A percentile compares a stretch with the other conserved stretches of the same genome.
phyloP scores from a whole-genome alignment of 805 yeast genomes.

The Jamesozyma hellenica region DNA sequence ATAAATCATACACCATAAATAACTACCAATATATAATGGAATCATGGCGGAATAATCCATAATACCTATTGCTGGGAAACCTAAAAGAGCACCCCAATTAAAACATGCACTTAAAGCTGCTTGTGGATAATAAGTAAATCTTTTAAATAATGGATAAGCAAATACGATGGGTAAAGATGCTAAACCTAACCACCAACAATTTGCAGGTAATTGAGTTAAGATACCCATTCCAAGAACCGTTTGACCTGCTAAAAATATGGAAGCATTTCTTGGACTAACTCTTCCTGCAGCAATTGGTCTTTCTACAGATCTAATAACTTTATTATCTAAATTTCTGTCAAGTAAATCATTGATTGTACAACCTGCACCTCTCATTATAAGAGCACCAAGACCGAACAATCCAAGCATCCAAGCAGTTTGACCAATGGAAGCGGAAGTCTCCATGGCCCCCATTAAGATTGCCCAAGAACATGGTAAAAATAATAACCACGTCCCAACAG shows the following conservation, averaged over 20 bases:
- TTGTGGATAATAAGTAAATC: constrained; percentile 95
- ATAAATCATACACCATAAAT: constrained; percentile 89
- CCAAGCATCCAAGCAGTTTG: constrained; percentile 53
- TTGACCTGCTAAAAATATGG: constrained; percentile 61
- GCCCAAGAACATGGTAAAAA: constrained; percentile 89
- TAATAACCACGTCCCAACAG: constrained; percentile 86
- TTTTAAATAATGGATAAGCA: constrained; percentile 84
- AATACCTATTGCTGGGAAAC: constrained; percentile 93
- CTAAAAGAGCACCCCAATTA: constrained; percentile 89
- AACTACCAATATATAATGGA: constrained; percentile 67
- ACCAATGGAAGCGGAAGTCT: constrained; percentile 56
- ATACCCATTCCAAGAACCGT: constrained; percentile 64
- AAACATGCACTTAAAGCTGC: constrained; percentile 69
- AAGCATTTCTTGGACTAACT: constrained; percentile 61
- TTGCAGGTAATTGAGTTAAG: constrained; percentile 60
- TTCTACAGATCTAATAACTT: constrained; percentile 79
- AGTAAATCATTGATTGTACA: constrained; percentile 88
- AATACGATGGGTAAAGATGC: constrained; percentile 69
- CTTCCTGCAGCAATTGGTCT: constrained; percentile 91
- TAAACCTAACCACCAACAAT: constrained; percentile 77
- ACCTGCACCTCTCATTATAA: constrained; percentile 95
- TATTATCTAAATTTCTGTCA: constrained; percentile 72
- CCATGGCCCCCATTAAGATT: constrained; percentile 77
- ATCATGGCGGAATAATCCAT: constrained; percentile 67
- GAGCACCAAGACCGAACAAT: constrained; percentile 72